Evolutionary conservation across 768 basidiomycete genomes (phyloP), one percentile per base, ranked within the genome.

Genomic region (Boletus coccyginus): DNA sequence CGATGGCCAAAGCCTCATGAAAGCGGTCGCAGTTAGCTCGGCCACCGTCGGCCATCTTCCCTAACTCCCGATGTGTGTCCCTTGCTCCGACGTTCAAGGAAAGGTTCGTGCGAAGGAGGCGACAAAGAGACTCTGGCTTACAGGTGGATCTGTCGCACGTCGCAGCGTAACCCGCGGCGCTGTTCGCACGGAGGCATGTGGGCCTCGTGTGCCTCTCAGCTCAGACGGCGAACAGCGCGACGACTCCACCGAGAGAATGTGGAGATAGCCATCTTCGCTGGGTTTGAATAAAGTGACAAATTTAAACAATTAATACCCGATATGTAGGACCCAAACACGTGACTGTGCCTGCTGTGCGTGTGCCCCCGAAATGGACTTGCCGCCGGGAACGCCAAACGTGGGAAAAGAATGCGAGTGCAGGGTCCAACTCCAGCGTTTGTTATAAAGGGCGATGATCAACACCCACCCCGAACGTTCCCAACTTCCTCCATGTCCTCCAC

Each of bases 361-460:
- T 43, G 24, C 13, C 5, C 66, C 64, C 17, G 45, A 70, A 66
- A 61, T 60, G 59, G 66, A 71, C 53, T 62, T 71, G 52, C 70
- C 70, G 70, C 66, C 70, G 70, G 70, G 57, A 73, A 63, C 59
- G 68, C 57, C 70, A 68, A 62, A 62, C 71, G 70, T 71, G 70
- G 62, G 70, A 71, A 70, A 69, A 65, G 61, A 68, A 68, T 61
- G 57, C 50, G 48, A 64, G 61, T 58, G 70, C 68, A 71, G 70
- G 71, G 70, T 62, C 70, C 68, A 63, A 71, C 60, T 36, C 51
- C 66, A 71, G 64, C 60, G 63, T 66, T 68, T 63, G 61, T 71
- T 73, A 71, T 71, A 71, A 71, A 71, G 70, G 66, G 70, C 71
- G 70, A 73, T 73, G 70, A 71, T 71, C 70, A 71, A 73, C 70